A percentile compares a stretch with the other conserved stretches of the same genome.
These are phyloP conservation scores for Rhodotorula sp. DNA, from an alignment of 1,284 basidiomycete genomes.

Conservation along the genomic window DNA sequence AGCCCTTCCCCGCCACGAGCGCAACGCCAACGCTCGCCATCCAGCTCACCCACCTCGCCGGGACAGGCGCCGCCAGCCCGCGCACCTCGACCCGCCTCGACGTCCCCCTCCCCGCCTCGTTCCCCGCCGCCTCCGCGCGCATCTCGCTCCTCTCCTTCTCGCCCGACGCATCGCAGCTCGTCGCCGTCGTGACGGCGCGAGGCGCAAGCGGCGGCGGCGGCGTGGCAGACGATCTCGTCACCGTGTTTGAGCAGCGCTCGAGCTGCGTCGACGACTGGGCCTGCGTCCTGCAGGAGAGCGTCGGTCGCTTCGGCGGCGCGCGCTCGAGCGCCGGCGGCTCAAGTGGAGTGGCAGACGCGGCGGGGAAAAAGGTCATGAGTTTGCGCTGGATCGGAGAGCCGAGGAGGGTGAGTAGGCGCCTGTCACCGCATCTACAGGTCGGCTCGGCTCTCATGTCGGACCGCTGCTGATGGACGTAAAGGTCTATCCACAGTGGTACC, in stretches of 20 bases:
- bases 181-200: slow-evolving; percentile 9
- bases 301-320: slow-evolving; percentile 7
- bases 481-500: slow-evolving; percentile 21
- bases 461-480: neutral
- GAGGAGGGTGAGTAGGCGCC: slow-evolving; percentile 13
- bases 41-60: slow-evolving; percentile 24
- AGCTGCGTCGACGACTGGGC: slow-evolving; percentile 35
- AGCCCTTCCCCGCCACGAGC: neutral
- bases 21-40: neutral
- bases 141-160: slow-evolving; percentile 32
- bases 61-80: neutral
- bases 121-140: neutral
- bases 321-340: neutral
- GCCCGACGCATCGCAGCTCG: slow-evolving; percentile 24
- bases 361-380: slow-evolving; percentile 18
- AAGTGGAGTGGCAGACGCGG: neutral
- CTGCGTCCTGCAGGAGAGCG: slow-evolving; percentile 25
- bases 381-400: slow-evolving; percentile 35
- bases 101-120: slow-evolving; percentile 15
- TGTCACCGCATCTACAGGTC: neutral
- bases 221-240: slow-evolving; percentile 15
- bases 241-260: slow-evolving; percentile 33
- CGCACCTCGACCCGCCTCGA: slow-evolving; percentile 16
- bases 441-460: neutral
- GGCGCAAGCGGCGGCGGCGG: no score